These are phyloP conservation scores for Glutinoglossum americanum DNA, from an alignment of 495 filamentous ascomycete genomes.

Conservation along the genomic window DNA sequence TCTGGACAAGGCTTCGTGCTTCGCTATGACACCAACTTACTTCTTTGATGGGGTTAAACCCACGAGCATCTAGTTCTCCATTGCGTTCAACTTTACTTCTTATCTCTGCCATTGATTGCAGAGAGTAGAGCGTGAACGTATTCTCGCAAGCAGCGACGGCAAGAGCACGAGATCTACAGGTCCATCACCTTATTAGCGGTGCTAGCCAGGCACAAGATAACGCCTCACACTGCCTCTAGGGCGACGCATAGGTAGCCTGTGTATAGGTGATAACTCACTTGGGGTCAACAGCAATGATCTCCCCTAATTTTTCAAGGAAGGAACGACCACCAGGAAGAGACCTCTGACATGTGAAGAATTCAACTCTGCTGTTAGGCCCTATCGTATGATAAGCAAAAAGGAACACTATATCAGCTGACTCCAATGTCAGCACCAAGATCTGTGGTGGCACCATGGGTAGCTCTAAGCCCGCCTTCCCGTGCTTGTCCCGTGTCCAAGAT, in stretches of 20 bases:
- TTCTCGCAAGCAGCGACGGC: conserved; percentile 39
- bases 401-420: conserved; percentile 47
- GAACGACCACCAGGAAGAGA: conserved; percentile 33
- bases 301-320: conserved; percentile 39
- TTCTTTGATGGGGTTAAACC: conserved; percentile 10
- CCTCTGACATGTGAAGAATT: conserved; percentile 37
- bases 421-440: conserved; percentile 48
- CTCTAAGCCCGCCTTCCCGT: conserved; percentile 16
- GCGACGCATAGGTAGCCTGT: background rate
- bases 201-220: background rate
- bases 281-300: conserved; percentile 68
- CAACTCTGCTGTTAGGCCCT: conserved; percentile 19
- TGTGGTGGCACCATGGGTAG: conserved; percentile 40
- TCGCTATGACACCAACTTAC: conserved; percentile 6
- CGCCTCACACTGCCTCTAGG: background rate
- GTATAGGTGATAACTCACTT: conserved; percentile 13
- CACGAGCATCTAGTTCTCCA: background rate
- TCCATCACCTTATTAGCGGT: conserved; percentile 1
- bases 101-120: conserved; percentile 29
- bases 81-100: conserved; percentile 9
- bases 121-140: conserved; percentile 38
- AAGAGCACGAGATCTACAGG: conserved; percentile 35
- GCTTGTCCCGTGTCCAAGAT: conserved; percentile 14
- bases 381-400: conserved; percentile 31
- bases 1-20: background rate